Evolutionary conservation across 2,329 filamentous ascomycete species (phyloP), one percentile per base, ranked within the genome.

Genomic region (Clonostachys solani): DNA sequence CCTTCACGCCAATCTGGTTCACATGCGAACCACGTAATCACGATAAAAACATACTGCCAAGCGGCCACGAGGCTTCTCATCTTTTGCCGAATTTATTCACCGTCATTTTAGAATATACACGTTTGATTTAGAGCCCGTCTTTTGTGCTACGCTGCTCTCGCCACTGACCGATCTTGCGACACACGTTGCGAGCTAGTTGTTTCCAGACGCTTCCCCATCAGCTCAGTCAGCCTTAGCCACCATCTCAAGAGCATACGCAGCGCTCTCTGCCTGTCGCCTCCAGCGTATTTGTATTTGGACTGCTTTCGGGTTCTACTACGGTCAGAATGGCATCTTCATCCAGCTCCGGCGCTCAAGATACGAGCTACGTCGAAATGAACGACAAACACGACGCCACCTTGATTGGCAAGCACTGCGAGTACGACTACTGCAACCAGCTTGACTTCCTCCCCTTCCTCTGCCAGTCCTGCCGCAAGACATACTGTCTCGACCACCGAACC

Each of bases 381-480:
- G 79, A 83, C 59, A 78, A 68, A 50, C 63, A 77, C 63, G 92
- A 96, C 68, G 86, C 92, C 43, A 86, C 89, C 58, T 80, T 92
- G 19, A 86, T 97, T 57, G 94, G 94, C 67, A 82, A 82, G 52
- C 92, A 96, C 74, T 99, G 94, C 78, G 84, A 96, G 66, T 86
- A 88, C 69, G 75, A 86, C 54, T 95, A 90, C 75, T 99, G 94
- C 76, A 87, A 92, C 64, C 88, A 94, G 63, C 87, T 97, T 50
- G 94, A 97, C 69, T 97, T 99, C 67, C 82, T 99, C 5, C 94
- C 94, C 5, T 97, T 97, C 68, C 80, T 84, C 61, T 99, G 94
- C 72, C 89, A 95, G 64, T 94, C 88, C 56, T 99, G 94, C 71
- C 80, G 66, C 53, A 80, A 81, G 49, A 92, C 87, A 15, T 99